Base-by-base conservation (phyloP, 1,284 basidiomycete genomes). In the Ustilago xerochloae region DNA sequence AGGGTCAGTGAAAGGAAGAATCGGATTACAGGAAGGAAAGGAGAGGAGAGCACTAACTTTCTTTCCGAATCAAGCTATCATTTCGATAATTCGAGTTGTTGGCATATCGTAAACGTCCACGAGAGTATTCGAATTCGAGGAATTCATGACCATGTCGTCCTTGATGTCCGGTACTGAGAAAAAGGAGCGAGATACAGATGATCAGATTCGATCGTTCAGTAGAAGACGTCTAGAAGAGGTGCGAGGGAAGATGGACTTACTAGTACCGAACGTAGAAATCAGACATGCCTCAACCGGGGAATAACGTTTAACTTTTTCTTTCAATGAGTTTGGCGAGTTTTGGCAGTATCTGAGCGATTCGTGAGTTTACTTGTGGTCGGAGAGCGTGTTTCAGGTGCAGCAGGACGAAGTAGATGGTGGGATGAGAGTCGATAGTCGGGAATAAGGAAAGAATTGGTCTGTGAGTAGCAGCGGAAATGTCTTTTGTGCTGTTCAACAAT, bases 31-130 rank as follows among this genome's bases (percentile, higher is more conserved):
- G 8, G 2, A n/a, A 20, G 15, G 28, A 12, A 7, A 29, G 6
- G 13, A 20, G 39, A 30, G 18, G 0, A 12, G 1, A 28, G 15
- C 2, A 70, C 93, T 81, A 79, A 97, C 95, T 96, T 86, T 99
- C 97, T 92, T 98, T 98, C 66, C 95, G 89, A 84, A 99, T 97
- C 58, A 99, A 87, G 84, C 91, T 93, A 86, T 99, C 97, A 81
- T 97, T 98, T 48, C 96, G 88, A 87, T 99, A 99, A 86, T 99
- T 99, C 20, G 94, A 97, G 88, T 99, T 99, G 88, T 99, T 97
- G 69, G 97, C 96, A 85, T 99, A 99, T 78, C 96, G 90, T 72
- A 99, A 88, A 63, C 96, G 90, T 8, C 96, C 97, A 86, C 96
- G 92, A 12, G 92, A 92, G 87, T 97, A 97, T 86, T 99, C 96